Percentiles rank a stretch among this genome's conserved stretches.
phyloP scores from a whole-genome alignment of 108 stramenopile genomes.

The Skeletonema potamos region DNA sequence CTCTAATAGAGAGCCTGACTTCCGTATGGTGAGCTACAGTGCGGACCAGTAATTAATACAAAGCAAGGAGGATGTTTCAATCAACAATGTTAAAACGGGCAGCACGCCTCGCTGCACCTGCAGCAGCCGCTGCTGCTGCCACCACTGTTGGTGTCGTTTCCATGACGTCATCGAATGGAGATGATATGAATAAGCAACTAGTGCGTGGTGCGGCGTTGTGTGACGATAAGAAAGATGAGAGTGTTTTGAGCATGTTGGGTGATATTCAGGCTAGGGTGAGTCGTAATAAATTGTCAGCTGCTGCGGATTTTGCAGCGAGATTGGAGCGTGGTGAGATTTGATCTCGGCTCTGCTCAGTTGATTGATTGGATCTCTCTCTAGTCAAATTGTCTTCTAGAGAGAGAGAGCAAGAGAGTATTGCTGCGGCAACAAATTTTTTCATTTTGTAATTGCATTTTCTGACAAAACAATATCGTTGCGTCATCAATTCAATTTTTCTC shows the following conservation, averaged over 20 bases:
- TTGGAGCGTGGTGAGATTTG: too few species aligned
- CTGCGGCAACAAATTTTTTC: too few species aligned
- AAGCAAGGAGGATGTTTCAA: neutral
- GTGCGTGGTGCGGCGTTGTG: constrained; percentile 8
- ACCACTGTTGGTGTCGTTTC: neutral
- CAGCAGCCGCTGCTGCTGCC: neutral
- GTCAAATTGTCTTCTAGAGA: too few species aligned
- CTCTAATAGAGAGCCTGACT: too few species aligned
- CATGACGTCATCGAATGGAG: neutral
- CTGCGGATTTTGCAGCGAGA: too few species aligned
- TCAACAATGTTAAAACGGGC: neutral
- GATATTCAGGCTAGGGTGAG: constrained; percentile 21
- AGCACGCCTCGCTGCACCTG: neutral
- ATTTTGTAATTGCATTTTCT: neutral
- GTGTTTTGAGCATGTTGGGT: constrained; percentile 11
- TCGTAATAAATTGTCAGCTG: too few species aligned
- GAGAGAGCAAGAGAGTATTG: too few species aligned
- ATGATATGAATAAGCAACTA: neutral
- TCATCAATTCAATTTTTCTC: neutral
- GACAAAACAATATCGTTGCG: neutral
- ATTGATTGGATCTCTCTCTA: neutral
- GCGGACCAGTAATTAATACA: too few species aligned
- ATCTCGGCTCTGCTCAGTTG: neutral
- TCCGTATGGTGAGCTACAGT: neutral
- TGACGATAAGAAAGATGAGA: constrained; percentile 9